Evolutionary conservation across 2,329 filamentous ascomycete species (phyloP).

Genomic region (Domatiomyces catenatus): DNA sequence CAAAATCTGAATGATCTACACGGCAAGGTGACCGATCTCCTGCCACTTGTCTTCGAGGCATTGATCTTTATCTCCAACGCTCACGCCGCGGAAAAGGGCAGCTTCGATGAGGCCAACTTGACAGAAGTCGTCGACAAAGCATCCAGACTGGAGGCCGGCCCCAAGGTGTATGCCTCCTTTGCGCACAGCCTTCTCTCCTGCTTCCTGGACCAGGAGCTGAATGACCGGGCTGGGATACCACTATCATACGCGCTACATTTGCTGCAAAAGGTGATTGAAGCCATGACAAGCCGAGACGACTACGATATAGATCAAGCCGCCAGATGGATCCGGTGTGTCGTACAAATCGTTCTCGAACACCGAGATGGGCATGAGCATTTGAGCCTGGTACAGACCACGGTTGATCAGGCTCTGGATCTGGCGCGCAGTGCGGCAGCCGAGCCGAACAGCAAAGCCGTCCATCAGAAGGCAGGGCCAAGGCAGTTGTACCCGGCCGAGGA

Average conservation of each 20-base stretch:
- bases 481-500: conserved; percentile 36
- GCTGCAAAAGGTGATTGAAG: conserved; percentile 50
- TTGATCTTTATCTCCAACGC: conserved; percentile 7
- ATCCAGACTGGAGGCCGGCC: conserved; percentile 14
- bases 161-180: conserved; percentile 45
- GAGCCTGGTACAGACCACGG: conserved; percentile 21
- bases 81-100: neutral
- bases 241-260: conserved; percentile 7
- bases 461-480: neutral
- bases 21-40: conserved; percentile 6
- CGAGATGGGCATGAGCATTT: conserved; percentile 9
- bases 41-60: conserved; percentile 16
- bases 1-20: neutral
- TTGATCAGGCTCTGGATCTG: conserved; percentile 22
- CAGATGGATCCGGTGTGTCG: conserved; percentile 64
- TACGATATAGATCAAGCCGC: conserved; percentile 48
- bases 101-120: conserved; percentile 38
- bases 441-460: neutral
- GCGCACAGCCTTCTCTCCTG: conserved; percentile 44
- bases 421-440: conserved; percentile 6
- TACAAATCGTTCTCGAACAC: conserved; percentile 49
- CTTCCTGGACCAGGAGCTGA: neutral
- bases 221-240: conserved; percentile 25
- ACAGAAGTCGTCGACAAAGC: conserved; percentile 37
- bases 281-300: conserved; percentile 43